phyloP scores from a whole-genome alignment of 345 rosid species.

The Balakata baccata region DNA sequence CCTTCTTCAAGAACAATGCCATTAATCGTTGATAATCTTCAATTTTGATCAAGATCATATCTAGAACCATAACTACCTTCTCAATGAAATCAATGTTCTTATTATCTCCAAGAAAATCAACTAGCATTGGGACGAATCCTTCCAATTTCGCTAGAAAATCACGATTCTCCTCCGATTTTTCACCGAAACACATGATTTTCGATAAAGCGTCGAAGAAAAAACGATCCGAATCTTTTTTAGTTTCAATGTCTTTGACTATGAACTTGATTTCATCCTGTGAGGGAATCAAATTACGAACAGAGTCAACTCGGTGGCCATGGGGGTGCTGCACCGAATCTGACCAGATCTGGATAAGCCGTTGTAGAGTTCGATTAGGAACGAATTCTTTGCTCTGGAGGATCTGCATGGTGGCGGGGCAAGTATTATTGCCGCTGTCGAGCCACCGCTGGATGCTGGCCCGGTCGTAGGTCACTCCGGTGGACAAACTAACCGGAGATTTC shows the following conservation, averaged over 20 bases:
- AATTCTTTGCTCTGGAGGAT: conserved; percentile 62
- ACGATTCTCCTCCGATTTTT: conserved; percentile 54
- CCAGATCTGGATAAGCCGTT: conserved; percentile 85
- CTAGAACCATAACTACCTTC: conserved; percentile 47
- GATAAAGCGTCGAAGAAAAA: conserved; percentile 21
- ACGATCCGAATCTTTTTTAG: conserved; percentile 10
- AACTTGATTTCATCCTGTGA: conserved; percentile 38
- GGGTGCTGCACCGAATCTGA: conserved; percentile 44
- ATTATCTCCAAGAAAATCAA: conserved; percentile 35
- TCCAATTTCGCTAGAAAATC: conserved; percentile 44
- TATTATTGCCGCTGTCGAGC: conserved; percentile 84
- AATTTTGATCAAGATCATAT: conserved; percentile 32
- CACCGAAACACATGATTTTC: conserved; percentile 45
- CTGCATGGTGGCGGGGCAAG: conserved; percentile 98
- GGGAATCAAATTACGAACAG: conserved; percentile 22
- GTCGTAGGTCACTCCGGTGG: conserved; percentile 95
- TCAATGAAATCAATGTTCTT: conserved; percentile 28
- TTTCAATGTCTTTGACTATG: conserved; percentile 26
- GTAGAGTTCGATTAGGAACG: conserved; percentile 76
- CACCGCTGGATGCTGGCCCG: conserved; percentile 80
- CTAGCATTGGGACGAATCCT: conserved; percentile 50
- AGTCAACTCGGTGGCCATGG: conserved; percentile 16
- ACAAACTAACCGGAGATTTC: conserved; percentile 89
- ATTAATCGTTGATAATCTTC: conserved; percentile 36
- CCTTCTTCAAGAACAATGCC: conserved; percentile 37